Percentiles rank a stretch among this genome's conserved stretches.
phyloP scores from a whole-genome alignment of 2,329 filamentous ascomycete genomes.

The Cytospora schulzeri region DNA sequence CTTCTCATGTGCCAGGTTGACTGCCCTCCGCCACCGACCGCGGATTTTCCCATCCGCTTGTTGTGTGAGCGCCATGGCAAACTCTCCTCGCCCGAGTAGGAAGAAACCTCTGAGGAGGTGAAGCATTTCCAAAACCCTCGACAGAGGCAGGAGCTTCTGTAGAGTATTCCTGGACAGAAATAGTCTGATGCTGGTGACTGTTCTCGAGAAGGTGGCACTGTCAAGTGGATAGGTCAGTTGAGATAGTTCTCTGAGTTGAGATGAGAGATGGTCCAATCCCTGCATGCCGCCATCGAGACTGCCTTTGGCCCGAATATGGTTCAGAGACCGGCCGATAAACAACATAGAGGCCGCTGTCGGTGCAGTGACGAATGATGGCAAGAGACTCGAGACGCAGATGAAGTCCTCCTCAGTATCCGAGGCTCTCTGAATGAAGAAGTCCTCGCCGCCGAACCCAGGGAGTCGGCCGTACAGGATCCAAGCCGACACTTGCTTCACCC shows the following conservation, averaged over 20 bases:
- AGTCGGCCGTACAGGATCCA: constrained; percentile 90
- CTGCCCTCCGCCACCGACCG: constrained; percentile 69
- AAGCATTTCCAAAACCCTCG: constrained; percentile 75
- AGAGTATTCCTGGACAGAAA: constrained; percentile 83
- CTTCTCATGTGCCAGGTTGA: constrained; percentile 60
- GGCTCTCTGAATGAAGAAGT: constrained; percentile 77
- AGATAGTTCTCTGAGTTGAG: constrained; percentile 70
- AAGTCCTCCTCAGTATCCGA: constrained; percentile 56
- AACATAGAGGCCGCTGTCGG: constrained; percentile 80
- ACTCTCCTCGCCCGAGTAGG: constrained; percentile 84
- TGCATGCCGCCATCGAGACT: constrained; percentile 47
- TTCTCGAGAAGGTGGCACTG: constrained; percentile 67
- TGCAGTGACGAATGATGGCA: constrained; percentile 78
- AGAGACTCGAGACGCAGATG: constrained; percentile 56
- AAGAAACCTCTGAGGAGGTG: constrained; percentile 83
- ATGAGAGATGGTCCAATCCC: constrained; percentile 63
- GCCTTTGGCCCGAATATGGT: constrained; percentile 70
- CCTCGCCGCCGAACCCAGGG: constrained; percentile 73
- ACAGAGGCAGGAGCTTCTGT: constrained; percentile 77
- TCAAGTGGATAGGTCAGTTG: constrained; percentile 74
- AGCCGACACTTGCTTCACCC: constrained; percentile 85
- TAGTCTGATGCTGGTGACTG: constrained; percentile 74
- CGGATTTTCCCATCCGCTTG: constrained; percentile 81
- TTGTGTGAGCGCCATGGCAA: constrained; percentile 81
- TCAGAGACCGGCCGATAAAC: constrained; percentile 87